Evolutionary conservation across 768 basidiomycete genomes (phyloP), one percentile per base, ranked within the genome.

Genomic region (Tylopilus vinaceipallidus): DNA sequence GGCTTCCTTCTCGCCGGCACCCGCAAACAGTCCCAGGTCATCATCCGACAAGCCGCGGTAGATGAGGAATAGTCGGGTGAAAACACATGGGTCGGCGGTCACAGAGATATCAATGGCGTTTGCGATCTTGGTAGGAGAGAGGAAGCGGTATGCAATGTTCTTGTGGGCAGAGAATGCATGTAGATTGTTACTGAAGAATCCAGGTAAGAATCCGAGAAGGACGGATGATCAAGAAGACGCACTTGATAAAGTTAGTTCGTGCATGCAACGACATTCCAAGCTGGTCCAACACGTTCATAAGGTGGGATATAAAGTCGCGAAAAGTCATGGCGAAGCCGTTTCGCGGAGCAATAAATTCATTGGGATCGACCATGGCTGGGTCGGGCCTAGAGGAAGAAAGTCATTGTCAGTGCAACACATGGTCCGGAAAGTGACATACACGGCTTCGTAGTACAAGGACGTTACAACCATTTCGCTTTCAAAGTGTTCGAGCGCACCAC

Each of bases 131-230:
- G 76, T 73, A 6, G 88, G 91, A 9, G 83, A 79, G 53, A 93
- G 77, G 68, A 93, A 91, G n/a, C 91, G 84, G 63, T 92, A 93
- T 17, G 90, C 91, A 53, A 93, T 89, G 67, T 93, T 91, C 63
- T 84, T 88, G 71, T 93, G 88, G 14, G 74, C 73, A 10, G 84
- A 72, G 66, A 91, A 91, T 12, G 82, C 71, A 23, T 84, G 74
- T 55, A 92, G 74, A 67, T 92, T 89, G 67, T 87, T 83, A 65
- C 88, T 92, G 55, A 26, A 42, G 37, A n/a, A n/a, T n/a, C 29
- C 12, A 12, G 30, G 23, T 45, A 29, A 56, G 19, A 39, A 52
- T 33, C 12, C 19, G 24, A 23, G 34, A 38, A 34, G 27, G 19
- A 45, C n/a, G n/a, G 9, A 45, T 33, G 43, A 14, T 29, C 34